Evolutionary conservation across 1,284 basidiomycete genomes (phyloP), one percentile per base, ranked within the genome.

Genomic region (Microbotryum saponariae): DNA sequence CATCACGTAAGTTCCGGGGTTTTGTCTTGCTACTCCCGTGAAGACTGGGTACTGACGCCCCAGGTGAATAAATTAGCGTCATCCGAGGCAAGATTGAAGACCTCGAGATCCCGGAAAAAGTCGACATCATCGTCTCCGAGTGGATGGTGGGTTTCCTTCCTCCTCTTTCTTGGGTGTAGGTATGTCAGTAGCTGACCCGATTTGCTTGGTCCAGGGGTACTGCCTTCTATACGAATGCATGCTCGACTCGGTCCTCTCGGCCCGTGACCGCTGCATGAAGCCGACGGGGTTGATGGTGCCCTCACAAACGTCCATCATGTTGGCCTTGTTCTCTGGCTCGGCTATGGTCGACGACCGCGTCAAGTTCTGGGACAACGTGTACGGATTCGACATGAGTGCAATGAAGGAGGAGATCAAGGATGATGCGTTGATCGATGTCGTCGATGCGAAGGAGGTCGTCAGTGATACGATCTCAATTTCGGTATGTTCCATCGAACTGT

Each of bases 71-170:
- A 1, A 31, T 3, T 66, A 86, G 85, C 3, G 89, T 96, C 29
- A 83, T 93, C 65, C 84, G 82, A 58, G 89, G 90, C 49, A 94
- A 93, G 75, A 82, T 97, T 3, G 93, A 97, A 76, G 84, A 91
- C 48, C 85, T 97, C 61, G 76, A 75, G 9, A 85, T 77, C 31
- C 79, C 86, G 52, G 79, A 83, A 18, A 81, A 89, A 55, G 92
- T 97, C 44, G 93, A 97, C 74, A 82, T 97, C 56, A 91, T 98
- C 73, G 81, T 97, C 55, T 92, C 89, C 33, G 94, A 98, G 76
- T 98, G 94, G 94, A 97, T 97, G 94, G 90, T 71, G 56, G 62
- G 68, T 61, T 62, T 53, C 33, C 2, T 29, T 5, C 27, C 20
- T 46, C 18, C 9, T 45, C 31, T 46, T 44, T 46, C 49, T 33